These are phyloP conservation scores for Candida oleophila DNA, from an alignment of 805 yeast genomes.

Conservation along the genomic window DNA sequence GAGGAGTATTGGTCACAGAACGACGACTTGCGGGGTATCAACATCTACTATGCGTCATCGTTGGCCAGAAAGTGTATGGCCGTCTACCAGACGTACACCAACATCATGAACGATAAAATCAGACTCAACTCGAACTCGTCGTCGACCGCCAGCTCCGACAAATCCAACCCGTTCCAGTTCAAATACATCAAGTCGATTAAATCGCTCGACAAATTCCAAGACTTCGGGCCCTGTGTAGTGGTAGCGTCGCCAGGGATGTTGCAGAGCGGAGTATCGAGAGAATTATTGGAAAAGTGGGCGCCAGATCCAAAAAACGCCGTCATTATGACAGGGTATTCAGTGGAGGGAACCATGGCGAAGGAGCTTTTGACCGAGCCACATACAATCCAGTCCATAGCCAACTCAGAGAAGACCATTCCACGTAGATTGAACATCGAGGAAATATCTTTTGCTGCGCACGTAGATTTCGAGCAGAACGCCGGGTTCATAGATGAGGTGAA, in stretches of 20 bases:
- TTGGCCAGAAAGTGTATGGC: constrained; percentile 96
- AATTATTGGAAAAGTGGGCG: constrained; percentile 91
- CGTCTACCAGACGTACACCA: constrained; percentile 92
- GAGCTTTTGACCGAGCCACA: constrained; percentile 83
- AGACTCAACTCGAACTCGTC: constrained; percentile 52
- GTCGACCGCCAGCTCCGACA: constrained; percentile 16
- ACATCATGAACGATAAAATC: constrained; percentile 95
- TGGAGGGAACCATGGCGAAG: constrained; percentile 98
- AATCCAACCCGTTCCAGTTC: constrained; percentile 81
- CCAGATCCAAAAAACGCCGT: constrained; percentile 92
- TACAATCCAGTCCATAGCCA: constrained; percentile 80
- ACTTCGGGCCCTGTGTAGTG: constrained; percentile 93
- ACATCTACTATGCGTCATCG: constrained; percentile 87
- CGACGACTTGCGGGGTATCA: constrained; percentile 76
- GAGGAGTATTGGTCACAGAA: constrained; percentile 94
- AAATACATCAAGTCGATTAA: constrained; percentile 79
- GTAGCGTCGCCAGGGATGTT: constrained; percentile 98
- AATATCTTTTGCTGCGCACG: constrained; percentile 99
- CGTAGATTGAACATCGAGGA: constrained; percentile 87
- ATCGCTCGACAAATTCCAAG: constrained; percentile 81
- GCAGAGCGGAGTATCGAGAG: constrained; percentile 93
- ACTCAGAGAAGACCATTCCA: constrained; percentile 82
- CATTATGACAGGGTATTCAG: constrained; percentile 93
- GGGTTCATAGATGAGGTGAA: constrained; percentile 86
- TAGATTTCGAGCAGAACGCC: constrained; percentile 90